phyloP scores from a whole-genome alignment of 257 asterid genomes.

The Jasminum sambac region DNA sequence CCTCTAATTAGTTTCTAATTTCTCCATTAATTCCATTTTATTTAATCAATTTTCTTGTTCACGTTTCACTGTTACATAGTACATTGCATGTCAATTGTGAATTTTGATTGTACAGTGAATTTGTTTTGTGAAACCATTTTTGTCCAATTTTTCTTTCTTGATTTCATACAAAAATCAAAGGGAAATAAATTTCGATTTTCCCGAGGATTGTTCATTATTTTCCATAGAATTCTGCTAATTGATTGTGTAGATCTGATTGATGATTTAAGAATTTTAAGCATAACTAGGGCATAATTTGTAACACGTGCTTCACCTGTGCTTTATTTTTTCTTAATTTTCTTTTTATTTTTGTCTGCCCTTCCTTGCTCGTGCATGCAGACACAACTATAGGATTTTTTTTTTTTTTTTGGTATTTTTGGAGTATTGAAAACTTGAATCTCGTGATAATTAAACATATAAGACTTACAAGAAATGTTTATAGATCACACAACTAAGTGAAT shows the following conservation, averaged over 20 bases:
- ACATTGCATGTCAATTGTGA: background rate
- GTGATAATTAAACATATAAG: no score
- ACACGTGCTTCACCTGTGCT: background rate
- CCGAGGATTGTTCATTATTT: background rate
- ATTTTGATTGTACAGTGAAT: background rate
- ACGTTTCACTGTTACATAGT: background rate
- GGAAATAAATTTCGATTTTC: background rate
- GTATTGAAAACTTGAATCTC: no score
- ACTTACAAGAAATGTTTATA: no score
- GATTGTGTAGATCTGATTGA: background rate
- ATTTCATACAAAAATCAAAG: background rate
- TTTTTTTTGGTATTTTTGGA: background rate
- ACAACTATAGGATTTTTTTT: background rate
- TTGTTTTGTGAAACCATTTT: background rate
- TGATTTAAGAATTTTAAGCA: background rate
- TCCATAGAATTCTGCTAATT: background rate
- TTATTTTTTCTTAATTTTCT: background rate
- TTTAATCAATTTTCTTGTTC: background rate
- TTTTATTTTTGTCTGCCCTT: background rate
- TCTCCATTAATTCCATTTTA: background rate
- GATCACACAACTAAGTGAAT: no score
- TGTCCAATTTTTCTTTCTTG: no score
- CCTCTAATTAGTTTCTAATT: background rate
- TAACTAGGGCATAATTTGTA: background rate
- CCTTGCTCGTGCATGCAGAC: background rate